Evolutionary conservation across 495 filamentous ascomycete species (phyloP).

Genomic region (Lasiosphaeria hispida): DNA sequence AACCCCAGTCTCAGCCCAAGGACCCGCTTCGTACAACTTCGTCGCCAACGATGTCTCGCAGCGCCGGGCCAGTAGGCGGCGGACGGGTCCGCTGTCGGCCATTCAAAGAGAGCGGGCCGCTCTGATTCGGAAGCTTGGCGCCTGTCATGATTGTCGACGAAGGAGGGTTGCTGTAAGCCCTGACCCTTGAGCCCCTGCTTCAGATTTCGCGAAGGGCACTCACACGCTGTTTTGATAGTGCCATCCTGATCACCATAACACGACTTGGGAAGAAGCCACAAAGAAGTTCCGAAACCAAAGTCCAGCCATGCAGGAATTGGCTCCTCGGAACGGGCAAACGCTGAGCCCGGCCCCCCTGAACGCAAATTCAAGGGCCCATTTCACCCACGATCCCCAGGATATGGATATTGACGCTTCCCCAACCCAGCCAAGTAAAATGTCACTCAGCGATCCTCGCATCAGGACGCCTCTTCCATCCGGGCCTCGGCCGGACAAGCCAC

Average conservation of each 20-base stretch:
- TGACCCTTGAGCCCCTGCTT: background rate
- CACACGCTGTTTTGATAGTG: constrained; percentile 34
- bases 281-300: constrained; percentile 43
- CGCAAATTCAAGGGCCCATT: constrained; percentile 23
- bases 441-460: constrained; percentile 42
- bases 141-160: constrained; percentile 46
- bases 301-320: constrained; percentile 38
- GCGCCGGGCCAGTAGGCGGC: constrained; percentile 44
- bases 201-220: constrained; percentile 11
- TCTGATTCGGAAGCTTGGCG: constrained; percentile 49
- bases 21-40: too few species aligned
- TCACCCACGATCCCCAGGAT: constrained; percentile 43
- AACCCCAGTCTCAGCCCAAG: too few species aligned
- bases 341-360: constrained; percentile 42
- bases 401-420: constrained; percentile 34
- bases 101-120: constrained; percentile 48
- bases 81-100: constrained; percentile 47
- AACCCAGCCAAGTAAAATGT: constrained; percentile 30
- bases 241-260: constrained; percentile 49
- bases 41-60: constrained; percentile 15
- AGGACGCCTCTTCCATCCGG: constrained; percentile 48
- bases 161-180: constrained; percentile 49
- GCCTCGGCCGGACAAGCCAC: constrained; percentile 42
- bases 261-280: constrained; percentile 50
- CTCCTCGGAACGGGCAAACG: constrained; percentile 34